Evolutionary conservation across 371 early-diverging fungal genomes (phyloP).

Genomic region (Syncephalastrum monosporum): DNA sequence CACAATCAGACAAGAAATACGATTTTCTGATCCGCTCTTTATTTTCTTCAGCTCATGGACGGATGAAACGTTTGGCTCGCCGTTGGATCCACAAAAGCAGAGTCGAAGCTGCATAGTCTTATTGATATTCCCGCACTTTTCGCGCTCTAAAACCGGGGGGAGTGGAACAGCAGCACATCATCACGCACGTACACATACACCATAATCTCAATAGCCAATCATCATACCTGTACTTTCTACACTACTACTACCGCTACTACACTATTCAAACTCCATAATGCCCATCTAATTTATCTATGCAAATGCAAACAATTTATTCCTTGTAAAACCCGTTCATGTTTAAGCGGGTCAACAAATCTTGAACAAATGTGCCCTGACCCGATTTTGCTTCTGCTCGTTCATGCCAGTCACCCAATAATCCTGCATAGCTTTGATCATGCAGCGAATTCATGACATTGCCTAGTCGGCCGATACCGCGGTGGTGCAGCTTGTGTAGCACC

Average conservation of each 20-base stretch:
- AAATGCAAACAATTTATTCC: too few species aligned
- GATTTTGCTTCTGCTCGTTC: slow-evolving; percentile 21
- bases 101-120: too few species aligned
- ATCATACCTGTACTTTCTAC: too few species aligned
- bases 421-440: slow-evolving; percentile 15
- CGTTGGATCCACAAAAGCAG: slow-evolving; percentile 1
- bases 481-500: slow-evolving; percentile 35
- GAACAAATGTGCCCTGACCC: slow-evolving; percentile 30
- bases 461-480: slow-evolving; percentile 39
- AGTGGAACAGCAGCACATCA: too few species aligned
- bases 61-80: slow-evolving; percentile 11
- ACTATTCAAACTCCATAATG: too few species aligned
- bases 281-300: too few species aligned
- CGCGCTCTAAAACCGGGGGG: too few species aligned
- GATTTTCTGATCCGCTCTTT: slow-evolving; percentile 5
- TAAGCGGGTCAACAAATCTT: slow-evolving; percentile 27
- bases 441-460: slow-evolving; percentile 29
- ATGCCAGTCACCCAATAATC: slow-evolving; percentile 28
- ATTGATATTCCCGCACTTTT: too few species aligned
- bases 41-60: slow-evolving; percentile 6
- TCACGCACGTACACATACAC: too few species aligned
- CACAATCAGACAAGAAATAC: slow-evolving; percentile 5
- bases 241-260: too few species aligned
- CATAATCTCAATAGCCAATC: too few species aligned
- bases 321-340: slow-evolving; percentile 21